Conservation (phyloP, 192 early-diverging fungal genomes). For the Gaertneriomyces semiglobifer region DNA sequence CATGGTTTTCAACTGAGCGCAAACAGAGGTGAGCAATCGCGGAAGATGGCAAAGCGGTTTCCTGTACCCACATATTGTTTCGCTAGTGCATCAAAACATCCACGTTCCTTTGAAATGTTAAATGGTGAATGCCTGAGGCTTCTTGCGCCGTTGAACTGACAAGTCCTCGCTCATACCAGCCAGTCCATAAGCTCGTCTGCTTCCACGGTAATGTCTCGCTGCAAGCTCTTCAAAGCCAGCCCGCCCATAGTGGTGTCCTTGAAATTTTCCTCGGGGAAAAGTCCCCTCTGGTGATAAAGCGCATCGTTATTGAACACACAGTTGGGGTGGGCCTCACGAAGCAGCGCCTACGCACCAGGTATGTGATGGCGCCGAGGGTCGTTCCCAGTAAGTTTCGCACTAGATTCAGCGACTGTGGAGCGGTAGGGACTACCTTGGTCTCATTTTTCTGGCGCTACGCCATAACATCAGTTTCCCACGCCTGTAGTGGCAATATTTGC, state of each 20-base stretch:
- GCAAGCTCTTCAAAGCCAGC: slow-evolving; percentile 34
- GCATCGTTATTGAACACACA: background rate
- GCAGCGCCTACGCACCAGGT: slow-evolving; percentile 23
- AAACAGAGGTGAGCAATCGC: background rate
- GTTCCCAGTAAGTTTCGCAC: slow-evolving; percentile 41
- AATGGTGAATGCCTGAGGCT: background rate
- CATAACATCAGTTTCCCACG: too few species aligned
- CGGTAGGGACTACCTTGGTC: background rate
- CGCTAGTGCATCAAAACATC: slow-evolving; percentile 46
- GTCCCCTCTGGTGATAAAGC: slow-evolving; percentile 15
- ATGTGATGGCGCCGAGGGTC: slow-evolving; percentile 43
- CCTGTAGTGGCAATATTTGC: too few species aligned
- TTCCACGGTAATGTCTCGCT: slow-evolving; percentile 31
- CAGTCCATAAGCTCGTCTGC: slow-evolving; percentile 44
- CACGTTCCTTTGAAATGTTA: slow-evolving; percentile 28
- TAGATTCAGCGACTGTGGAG: slow-evolving; percentile 32
- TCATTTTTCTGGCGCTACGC: background rate
- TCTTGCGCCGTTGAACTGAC: background rate
- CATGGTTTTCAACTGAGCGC: slow-evolving; percentile 36
- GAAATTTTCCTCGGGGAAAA: slow-evolving; percentile 51
- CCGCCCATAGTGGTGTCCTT: slow-evolving; percentile 29
- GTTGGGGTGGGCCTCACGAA: background rate
- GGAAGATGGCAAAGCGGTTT: too few species aligned
- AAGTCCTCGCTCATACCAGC: slow-evolving; percentile 25
- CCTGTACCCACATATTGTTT: slow-evolving; percentile 38